phyloP scores from a whole-genome alignment of 2,329 filamentous ascomycete species.

The Ophiostoma himal-ulmi region DNA sequence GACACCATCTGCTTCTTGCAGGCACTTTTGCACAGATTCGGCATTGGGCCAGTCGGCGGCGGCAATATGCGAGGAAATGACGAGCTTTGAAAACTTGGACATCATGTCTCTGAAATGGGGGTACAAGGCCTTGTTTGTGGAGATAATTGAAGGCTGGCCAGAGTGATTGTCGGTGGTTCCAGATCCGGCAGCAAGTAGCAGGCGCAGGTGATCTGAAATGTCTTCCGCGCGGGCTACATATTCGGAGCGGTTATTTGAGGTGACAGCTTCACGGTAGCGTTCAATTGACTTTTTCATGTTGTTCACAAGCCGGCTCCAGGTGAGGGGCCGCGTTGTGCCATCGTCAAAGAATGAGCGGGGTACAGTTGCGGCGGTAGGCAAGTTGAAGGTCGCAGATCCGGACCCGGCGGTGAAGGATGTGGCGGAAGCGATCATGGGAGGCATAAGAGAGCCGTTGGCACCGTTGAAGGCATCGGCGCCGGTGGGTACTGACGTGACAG shows the following conservation, averaged over 20 bases:
- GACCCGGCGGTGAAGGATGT: slow-evolving; percentile 53
- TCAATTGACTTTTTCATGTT: slow-evolving; percentile 92
- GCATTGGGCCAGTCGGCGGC: slow-evolving; percentile 92
- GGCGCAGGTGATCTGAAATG: slow-evolving; percentile 89
- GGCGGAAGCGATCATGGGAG: slow-evolving; percentile 31
- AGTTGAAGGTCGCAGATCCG: slow-evolving; percentile 43
- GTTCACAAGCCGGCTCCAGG: slow-evolving; percentile 82
- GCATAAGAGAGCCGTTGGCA: slow-evolving; percentile 28
- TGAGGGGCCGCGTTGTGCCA: slow-evolving; percentile 69
- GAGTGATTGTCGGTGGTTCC: slow-evolving; percentile 98
- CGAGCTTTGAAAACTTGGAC: slow-evolving; percentile 99
- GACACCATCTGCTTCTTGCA: slow-evolving; percentile 96
- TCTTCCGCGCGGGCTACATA: slow-evolving; percentile 95
- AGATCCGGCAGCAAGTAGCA: slow-evolving; percentile 90
- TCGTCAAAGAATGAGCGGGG: slow-evolving; percentile 89
- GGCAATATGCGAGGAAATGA: slow-evolving; percentile 95
- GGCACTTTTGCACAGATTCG: slow-evolving; percentile 88
- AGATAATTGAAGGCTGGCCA: slow-evolving; percentile 98
- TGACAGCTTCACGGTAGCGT: slow-evolving; percentile 83
- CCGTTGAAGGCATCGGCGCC: slow-evolving; percentile 47
- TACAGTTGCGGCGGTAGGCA: slow-evolving; percentile 55
- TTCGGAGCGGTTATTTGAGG: slow-evolving; percentile 73
- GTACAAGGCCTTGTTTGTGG: slow-evolving; percentile 93
- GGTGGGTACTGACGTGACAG: slow-evolving; percentile 45
- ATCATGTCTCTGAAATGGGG: slow-evolving; percentile 99